phyloP scores from a whole-genome alignment of 1,284 basidiomycete genomes.

The Irpex rosettiformis region DNA sequence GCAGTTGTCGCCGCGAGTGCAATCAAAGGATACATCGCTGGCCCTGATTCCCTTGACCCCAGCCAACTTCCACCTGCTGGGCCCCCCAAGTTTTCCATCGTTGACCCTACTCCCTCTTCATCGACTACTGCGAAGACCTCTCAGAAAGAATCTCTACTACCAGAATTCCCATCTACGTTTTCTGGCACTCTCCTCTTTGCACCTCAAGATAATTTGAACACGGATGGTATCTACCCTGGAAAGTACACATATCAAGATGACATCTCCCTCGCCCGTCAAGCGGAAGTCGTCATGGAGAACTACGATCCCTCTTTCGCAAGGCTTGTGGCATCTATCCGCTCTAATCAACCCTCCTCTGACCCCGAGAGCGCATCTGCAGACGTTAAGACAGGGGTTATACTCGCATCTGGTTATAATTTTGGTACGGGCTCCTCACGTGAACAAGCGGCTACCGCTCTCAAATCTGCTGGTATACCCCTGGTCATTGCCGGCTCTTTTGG shows the following conservation, averaged over 20 bases:
- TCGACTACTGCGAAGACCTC: constrained; percentile 25
- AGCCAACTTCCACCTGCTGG: constrained; percentile 48
- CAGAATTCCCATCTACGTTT: constrained; percentile 84
- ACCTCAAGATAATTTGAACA: constrained; percentile 97
- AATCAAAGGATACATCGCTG: constrained; percentile 86
- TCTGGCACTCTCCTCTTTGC: constrained; percentile 85
- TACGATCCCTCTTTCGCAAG: constrained; percentile 89
- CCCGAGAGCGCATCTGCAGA: not conserved
- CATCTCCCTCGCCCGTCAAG: constrained; percentile 92
- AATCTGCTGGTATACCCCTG: constrained; percentile 89
- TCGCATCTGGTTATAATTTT: constrained; percentile 97
- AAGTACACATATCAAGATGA: constrained; percentile 99
- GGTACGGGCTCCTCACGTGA: constrained; percentile 98
- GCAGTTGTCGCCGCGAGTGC: constrained; percentile 97
- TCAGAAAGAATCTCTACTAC: constrained; percentile 59
- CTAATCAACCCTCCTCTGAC: constrained; percentile 22
- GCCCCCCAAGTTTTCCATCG: constrained; percentile 60
- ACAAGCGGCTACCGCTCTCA: constrained; percentile 97
- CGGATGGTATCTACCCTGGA: constrained; percentile 98
- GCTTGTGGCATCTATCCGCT: constrained; percentile 62
- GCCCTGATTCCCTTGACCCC: constrained; percentile 72
- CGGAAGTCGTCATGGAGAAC: constrained; percentile 99
- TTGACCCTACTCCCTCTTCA: constrained; percentile 30
- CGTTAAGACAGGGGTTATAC: constrained; percentile 58
- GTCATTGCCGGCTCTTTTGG: constrained; percentile 97